Percentiles rank a stretch among this genome's conserved stretches.
These are phyloP conservation scores for Acacia confusa DNA, from an alignment of 306 rosid genomes.

Conservation along the genomic window DNA sequence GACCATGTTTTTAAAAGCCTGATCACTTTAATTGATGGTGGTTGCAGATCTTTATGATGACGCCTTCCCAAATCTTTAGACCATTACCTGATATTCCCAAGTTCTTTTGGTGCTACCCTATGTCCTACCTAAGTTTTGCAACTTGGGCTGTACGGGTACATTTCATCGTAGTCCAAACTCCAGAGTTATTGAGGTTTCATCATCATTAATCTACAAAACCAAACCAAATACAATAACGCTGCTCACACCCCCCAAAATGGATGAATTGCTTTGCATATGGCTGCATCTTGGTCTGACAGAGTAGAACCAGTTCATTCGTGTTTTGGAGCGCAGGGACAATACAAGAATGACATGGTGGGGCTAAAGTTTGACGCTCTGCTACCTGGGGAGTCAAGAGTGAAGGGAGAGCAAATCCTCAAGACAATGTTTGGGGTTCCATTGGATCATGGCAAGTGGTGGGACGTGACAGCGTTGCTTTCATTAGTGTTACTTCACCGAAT, in stretches of 20 bases:
- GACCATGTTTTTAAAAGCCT: not conserved
- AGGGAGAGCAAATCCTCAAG: slow-evolving; percentile 13
- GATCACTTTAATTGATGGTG: not conserved
- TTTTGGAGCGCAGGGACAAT: slow-evolving; percentile 31
- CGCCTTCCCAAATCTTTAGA: slow-evolving; percentile 42
- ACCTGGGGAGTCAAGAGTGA: slow-evolving; percentile 31
- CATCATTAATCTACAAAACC: not conserved
- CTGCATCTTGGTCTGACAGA: not conserved
- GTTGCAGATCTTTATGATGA: slow-evolving; percentile 61
- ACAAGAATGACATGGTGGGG: slow-evolving; percentile 48
- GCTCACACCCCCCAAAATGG: not conserved
- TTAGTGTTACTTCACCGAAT: slow-evolving; percentile 21
- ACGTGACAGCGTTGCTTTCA: slow-evolving; percentile 23
- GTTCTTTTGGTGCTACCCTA: slow-evolving; percentile 47
- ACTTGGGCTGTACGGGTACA: slow-evolving; percentile 43
- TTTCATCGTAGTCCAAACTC: not conserved
- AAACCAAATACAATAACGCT: not conserved
- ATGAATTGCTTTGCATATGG: not conserved
- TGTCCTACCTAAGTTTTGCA: slow-evolving; percentile 43
- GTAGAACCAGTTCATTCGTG: not conserved
- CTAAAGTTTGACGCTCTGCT: slow-evolving; percentile 35
- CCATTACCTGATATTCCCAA: slow-evolving; percentile 35
- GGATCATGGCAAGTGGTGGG: slow-evolving; percentile 45
- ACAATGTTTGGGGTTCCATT: slow-evolving; percentile 11
- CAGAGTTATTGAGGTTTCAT: not conserved